phyloP scores from a whole-genome alignment of 768 basidiomycete species.

The Pleurotus sapidus region DNA sequence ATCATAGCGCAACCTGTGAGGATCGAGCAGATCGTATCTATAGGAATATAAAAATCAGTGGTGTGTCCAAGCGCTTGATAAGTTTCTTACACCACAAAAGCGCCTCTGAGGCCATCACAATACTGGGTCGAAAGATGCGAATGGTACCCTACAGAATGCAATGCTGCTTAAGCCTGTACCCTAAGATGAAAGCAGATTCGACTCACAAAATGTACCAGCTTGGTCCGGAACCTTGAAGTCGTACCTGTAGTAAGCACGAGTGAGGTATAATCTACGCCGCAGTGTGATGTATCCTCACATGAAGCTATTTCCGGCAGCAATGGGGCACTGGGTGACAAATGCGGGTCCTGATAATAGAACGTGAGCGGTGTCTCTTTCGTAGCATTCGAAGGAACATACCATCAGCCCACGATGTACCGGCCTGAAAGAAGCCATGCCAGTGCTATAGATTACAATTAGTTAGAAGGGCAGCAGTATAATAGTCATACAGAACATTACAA shows the following conservation, averaged over 20 bases:
- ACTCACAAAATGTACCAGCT: conserved; percentile 26
- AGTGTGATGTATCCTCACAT: conserved; percentile 21
- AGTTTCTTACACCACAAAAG: conserved; percentile 14
- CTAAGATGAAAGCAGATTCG: conserved; percentile 13
- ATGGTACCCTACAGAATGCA: conserved; percentile 38
- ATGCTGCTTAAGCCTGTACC: conserved; percentile 22
- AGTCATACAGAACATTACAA: conserved; percentile 23
- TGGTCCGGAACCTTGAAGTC: conserved; percentile 35
- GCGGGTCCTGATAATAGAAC: neutral
- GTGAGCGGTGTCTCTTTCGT: too few relatives aligned
- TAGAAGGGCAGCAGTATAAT: neutral
- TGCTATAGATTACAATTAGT: conserved; percentile 18
- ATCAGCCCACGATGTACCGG: conserved; percentile 28
- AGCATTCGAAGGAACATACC: conserved; percentile 13
- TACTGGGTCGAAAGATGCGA: conserved; percentile 21
- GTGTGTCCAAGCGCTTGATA: too few relatives aligned
- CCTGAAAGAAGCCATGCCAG: conserved; percentile 33
- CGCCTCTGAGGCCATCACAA: conserved; percentile 38
- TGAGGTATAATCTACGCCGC: conserved; percentile 36
- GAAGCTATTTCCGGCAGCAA: conserved; percentile 34
- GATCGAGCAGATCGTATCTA: conserved; percentile 45
- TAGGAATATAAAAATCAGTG: conserved; percentile 12
- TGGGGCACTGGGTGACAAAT: conserved; percentile 37
- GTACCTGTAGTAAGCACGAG: conserved; percentile 36
- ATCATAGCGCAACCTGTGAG: conserved; percentile 27